A percentile compares a stretch with the other conserved stretches of the same genome.
Evolutionary conservation across 1,284 basidiomycete species (phyloP).

Genomic region (Bondarzewia mesenterica): DNA sequence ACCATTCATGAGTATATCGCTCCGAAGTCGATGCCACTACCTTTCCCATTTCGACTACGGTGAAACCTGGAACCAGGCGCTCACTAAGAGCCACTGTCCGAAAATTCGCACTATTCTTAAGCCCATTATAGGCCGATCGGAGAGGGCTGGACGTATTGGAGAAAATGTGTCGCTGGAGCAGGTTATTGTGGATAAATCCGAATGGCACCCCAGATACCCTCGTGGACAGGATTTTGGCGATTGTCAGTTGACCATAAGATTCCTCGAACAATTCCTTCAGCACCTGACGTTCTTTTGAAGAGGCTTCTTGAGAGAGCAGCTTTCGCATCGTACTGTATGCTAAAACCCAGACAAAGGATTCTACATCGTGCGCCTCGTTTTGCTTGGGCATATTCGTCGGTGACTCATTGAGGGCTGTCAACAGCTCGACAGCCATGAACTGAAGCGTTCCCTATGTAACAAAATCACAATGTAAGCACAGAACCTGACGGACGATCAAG

Average conservation of each 20-base stretch:
- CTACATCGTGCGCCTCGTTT: conserved; percentile 6
- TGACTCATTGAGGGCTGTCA: not conserved
- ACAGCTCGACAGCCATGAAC: conserved; percentile 7
- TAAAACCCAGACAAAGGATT: conserved; percentile 10
- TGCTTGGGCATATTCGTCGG: not conserved
- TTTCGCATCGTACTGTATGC: not conserved
- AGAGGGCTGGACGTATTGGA: not conserved
- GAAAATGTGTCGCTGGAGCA: not conserved
- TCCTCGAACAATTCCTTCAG: not conserved
- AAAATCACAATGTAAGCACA: no score
- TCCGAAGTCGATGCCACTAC: not conserved
- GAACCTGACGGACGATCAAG: not conserved
- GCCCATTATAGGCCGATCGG: not conserved
- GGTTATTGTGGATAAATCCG: not conserved
- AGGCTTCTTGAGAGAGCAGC: conserved; percentile 1
- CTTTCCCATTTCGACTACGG: not conserved
- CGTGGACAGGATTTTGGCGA: not conserved
- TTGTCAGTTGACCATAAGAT: not conserved
- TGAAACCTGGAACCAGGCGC: not conserved
- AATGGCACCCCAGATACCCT: not conserved
- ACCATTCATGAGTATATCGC: not conserved
- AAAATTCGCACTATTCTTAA: not conserved
- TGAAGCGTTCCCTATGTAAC: conserved; percentile 9
- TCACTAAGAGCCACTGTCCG: not conserved
- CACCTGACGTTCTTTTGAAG: not conserved